Percentiles rank a stretch among this genome's conserved stretches.
phyloP scores from a whole-genome alignment of 441 rosid genomes.

The Erodium trifolium region DNA sequence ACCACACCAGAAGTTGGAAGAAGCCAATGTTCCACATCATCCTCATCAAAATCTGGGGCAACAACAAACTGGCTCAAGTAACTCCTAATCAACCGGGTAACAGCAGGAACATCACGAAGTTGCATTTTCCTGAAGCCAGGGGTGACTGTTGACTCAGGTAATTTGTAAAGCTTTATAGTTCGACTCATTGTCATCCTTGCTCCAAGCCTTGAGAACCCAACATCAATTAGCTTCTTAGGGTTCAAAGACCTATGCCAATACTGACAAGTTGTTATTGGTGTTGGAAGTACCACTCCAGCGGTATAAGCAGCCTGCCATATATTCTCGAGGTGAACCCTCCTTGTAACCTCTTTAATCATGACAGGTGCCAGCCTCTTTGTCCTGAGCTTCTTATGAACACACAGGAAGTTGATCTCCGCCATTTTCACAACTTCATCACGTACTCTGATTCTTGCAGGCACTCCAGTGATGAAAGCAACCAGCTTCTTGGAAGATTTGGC shows the following conservation, averaged over 20 bases:
- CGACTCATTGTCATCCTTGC: constrained; percentile 95
- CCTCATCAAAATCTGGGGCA: constrained; percentile 81
- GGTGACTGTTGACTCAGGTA: constrained; percentile 62
- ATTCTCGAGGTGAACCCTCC: constrained; percentile 87
- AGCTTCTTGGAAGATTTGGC: constrained; percentile 72
- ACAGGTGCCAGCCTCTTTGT: constrained; percentile 92
- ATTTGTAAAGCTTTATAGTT: constrained; percentile 74
- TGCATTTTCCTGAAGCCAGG: constrained; percentile 94
- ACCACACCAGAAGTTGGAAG: constrained; percentile 75
- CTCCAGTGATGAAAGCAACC: constrained; percentile 84
- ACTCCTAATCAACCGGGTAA: constrained; percentile 61
- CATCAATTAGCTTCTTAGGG: constrained; percentile 93
- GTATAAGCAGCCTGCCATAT: constrained; percentile 97
- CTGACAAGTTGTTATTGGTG: constrained; percentile 81
- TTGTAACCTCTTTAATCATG: constrained; percentile 90
- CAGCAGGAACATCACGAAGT: constrained; percentile 77
- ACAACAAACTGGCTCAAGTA: constrained; percentile 66
- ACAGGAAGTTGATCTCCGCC: constrained; percentile 94
- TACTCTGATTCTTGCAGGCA: constrained; percentile 83
- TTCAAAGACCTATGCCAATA: constrained; percentile 97
- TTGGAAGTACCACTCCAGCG: constrained; percentile 87
- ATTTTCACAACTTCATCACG: constrained; percentile 63
- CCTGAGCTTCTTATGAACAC: constrained; percentile 93
- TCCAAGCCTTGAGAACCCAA: constrained; percentile 89
- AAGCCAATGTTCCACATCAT: constrained; percentile 89